Base-by-base conservation (phyloP, 2,329 filamentous ascomycete species). In the Cercospora sp. region DNA sequence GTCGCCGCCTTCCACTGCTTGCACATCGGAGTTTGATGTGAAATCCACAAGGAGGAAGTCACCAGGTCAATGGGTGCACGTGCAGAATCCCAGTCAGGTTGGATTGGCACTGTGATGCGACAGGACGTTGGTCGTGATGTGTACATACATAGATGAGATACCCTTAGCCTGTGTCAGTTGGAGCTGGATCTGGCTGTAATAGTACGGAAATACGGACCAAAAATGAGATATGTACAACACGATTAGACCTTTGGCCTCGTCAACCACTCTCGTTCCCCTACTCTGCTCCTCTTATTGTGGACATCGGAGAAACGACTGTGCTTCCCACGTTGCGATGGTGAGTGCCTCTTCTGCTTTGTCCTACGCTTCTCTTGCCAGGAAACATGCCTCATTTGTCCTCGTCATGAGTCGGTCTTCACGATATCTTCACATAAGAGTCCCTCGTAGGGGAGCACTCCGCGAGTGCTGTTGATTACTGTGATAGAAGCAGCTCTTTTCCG, bases 71-170 rank as follows among this genome's bases (percentile, higher is more conserved):
- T 65, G 55, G 65, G 40, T n/a, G 16, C 57, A 24, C 32, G 45
- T 64, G 21, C 61, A 68, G 30, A 67, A 66, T 55, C 60, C 66
- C 8, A 68, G 63, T 30, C 64, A 69, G 45, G 71, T 72, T 6
- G 71, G 71, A 12, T 60, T 72, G 65, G 71, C 71, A 26, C 21
- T 72, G 24, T 72, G 58, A 72, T 13, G 5, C 37, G 26, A 28
- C 32, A 26, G 34, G 18, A 26, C 65, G 28, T 53, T 3, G 49
- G 43, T 37, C 21, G 12, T 18, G 59, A 58, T 63, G 65, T 53
- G 40, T 65, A 58, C 45, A 68, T 59, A 68, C 66, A 68, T 66
- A 55, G 37, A 66, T 60, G 62, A 65, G 61, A 70, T 70, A 69
- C 66, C 66, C 64, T 61, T 60, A 37, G 45, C 40, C 63, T 59